Percentiles rank a stretch among this genome's conserved stretches.
phyloP scores from a whole-genome alignment of 495 filamentous ascomycete species.

The Aspergillus diversus region DNA sequence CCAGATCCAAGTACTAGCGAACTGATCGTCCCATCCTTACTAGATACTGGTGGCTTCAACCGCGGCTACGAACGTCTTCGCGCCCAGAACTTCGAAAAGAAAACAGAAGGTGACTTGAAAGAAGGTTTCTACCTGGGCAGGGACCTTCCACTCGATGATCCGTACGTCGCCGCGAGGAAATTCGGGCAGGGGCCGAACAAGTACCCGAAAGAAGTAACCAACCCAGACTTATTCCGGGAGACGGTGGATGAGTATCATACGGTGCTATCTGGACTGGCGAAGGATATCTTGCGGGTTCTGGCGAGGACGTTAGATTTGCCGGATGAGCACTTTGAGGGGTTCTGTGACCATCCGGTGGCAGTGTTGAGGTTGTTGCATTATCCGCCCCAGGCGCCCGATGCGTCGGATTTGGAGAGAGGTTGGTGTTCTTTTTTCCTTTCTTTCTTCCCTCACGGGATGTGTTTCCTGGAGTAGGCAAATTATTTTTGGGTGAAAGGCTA shows the following conservation, averaged over 20 bases:
- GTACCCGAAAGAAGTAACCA: slow-evolving; percentile 41
- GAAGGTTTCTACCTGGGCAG: slow-evolving; percentile 50
- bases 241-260: slow-evolving; percentile 35
- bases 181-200: slow-evolving; percentile 49
- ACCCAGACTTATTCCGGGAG: slow-evolving; percentile 35
- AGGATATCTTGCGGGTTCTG: slow-evolving; percentile 37
- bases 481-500: not conserved
- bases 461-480: not conserved
- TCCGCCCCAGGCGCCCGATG: slow-evolving; percentile 44
- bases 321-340: slow-evolving; percentile 42
- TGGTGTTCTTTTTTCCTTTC: not conserved
- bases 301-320: slow-evolving; percentile 46
- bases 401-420: slow-evolving; percentile 26
- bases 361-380: slow-evolving; percentile 50
- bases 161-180: slow-evolving; percentile 32
- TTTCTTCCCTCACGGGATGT: not conserved
- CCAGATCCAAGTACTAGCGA: not conserved
- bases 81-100: slow-evolving; percentile 46
- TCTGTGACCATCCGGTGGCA: slow-evolving; percentile 36
- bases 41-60: slow-evolving; percentile 27
- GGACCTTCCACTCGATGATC: slow-evolving; percentile 38
- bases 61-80: slow-evolving; percentile 50
- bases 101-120: slow-evolving; percentile 45
- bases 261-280: slow-evolving; percentile 27
- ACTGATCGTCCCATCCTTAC: not conserved